These are phyloP conservation scores for Tolypocladium tundrense DNA, from an alignment of 2,329 filamentous ascomycete genomes.

Conservation along the genomic window DNA sequence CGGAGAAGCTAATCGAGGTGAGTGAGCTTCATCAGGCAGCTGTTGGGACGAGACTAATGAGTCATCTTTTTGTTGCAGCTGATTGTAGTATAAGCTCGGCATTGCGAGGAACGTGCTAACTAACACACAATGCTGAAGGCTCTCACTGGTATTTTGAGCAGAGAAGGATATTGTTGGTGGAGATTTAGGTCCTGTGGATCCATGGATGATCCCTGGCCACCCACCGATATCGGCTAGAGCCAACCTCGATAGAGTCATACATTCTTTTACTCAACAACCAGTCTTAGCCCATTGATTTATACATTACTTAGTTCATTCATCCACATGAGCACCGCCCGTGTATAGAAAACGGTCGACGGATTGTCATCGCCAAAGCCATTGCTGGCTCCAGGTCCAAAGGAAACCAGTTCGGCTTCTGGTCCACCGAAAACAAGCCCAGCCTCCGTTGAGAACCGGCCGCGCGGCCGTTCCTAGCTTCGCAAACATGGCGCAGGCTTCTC, in stretches of 20 bases:
- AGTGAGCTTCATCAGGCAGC: slow-evolving; percentile 8
- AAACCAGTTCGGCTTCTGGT: background rate
- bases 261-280: background rate
- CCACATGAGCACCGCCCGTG: background rate
- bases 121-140: background rate
- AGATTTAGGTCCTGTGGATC: background rate
- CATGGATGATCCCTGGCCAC: background rate
- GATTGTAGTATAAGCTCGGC: slow-evolving; percentile 4
- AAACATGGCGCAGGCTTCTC: slow-evolving; percentile 23
- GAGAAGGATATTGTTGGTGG: background rate
- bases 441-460: background rate
- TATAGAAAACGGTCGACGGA: background rate
- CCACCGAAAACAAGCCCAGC: background rate
- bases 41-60: background rate
- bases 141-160: background rate
- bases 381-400: background rate
- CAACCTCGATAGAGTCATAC: slow-evolving; percentile 3
- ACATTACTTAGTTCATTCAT: background rate
- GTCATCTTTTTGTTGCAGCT: background rate
- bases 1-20: slow-evolving; percentile 53
- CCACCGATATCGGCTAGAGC: slow-evolving; percentile 3
- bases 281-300: background rate
- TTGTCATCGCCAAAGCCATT: background rate
- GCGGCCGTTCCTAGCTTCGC: background rate
- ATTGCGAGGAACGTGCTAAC: background rate